These are phyloP conservation scores for Elsinoe necatrix DNA, from an alignment of 2,329 filamentous ascomycete species.

Conservation along the genomic window DNA sequence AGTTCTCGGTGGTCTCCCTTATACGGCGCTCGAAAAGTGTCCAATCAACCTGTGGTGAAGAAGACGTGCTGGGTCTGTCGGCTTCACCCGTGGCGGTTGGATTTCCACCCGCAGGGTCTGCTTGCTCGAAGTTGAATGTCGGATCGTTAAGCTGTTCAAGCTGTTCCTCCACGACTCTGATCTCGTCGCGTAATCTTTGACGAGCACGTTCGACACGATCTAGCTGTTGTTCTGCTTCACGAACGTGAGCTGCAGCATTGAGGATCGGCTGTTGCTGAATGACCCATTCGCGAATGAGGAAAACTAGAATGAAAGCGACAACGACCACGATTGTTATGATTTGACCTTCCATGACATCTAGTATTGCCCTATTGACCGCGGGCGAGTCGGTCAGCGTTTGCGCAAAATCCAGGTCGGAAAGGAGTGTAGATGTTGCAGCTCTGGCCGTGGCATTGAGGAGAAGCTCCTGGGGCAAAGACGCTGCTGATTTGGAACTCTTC, in stretches of 20 bases:
- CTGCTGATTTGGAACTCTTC: neutral
- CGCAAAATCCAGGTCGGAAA: constrained; percentile 52
- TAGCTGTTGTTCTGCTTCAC: constrained; percentile 26
- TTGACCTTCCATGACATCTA: constrained; percentile 83
- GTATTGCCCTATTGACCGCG: constrained; percentile 65
- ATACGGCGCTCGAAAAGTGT: neutral
- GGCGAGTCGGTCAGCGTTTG: constrained; percentile 56
- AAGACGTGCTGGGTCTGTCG: neutral
- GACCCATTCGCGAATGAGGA: constrained; percentile 93
- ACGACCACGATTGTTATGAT: constrained; percentile 89
- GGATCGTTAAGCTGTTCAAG: constrained; percentile 14
- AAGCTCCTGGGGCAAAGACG: neutral
- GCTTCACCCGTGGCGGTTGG: neutral
- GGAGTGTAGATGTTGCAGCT: constrained; percentile 16
- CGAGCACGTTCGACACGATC: constrained; percentile 17
- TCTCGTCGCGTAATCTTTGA: constrained; percentile 15
- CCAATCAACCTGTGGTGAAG: constrained; percentile 1
- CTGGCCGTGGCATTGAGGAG: constrained; percentile 2
- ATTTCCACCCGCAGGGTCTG: neutral
- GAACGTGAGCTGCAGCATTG: constrained; percentile 53
- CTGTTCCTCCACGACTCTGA: constrained; percentile 13
- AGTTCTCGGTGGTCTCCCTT: neutral
- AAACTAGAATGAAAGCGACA: constrained; percentile 90
- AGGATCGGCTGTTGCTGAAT: constrained; percentile 94
- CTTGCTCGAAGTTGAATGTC: neutral